phyloP scores from a whole-genome alignment of 441 rosid genomes.

The Gossypium davidsonii region DNA sequence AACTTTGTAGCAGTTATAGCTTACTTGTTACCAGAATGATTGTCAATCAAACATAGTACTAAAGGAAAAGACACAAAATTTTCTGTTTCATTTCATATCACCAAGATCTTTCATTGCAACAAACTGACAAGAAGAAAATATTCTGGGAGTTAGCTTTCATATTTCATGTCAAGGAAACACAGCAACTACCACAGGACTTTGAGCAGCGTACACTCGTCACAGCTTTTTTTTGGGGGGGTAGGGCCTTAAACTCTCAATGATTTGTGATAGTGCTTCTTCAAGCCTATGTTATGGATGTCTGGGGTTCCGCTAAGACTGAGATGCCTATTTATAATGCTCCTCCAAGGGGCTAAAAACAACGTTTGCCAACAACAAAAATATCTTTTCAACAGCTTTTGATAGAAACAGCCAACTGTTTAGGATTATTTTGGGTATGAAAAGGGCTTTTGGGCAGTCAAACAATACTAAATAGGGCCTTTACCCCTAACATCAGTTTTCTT shows the following conservation, averaged over 20 bases:
- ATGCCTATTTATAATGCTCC: neutral
- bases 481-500: neutral
- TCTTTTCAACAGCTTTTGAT: neutral
- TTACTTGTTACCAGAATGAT: constrained; percentile 7
- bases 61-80: constrained; percentile 15
- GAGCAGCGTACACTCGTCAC: neutral
- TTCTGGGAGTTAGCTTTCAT: neutral
- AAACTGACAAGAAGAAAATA: constrained; percentile 16
- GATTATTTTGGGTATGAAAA: no score
- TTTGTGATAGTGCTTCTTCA: neutral
- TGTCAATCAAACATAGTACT: constrained; percentile 13
- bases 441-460: no score
- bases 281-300: neutral
- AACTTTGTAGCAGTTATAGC: neutral
- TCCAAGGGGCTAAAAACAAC: neutral
- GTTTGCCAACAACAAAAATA: no score
- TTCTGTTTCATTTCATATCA: constrained; percentile 4
- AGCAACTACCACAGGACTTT: neutral
- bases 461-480: neutral
- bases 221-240: neutral
- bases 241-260: neutral
- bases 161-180: constrained; percentile 12
- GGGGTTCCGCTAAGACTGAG: neutral
- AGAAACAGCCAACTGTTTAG: no score
- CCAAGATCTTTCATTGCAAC: constrained; percentile 16